These are phyloP conservation scores for Closterium sp. DNA, from an alignment of 139 green algal species.

Conservation along the genomic window DNA sequence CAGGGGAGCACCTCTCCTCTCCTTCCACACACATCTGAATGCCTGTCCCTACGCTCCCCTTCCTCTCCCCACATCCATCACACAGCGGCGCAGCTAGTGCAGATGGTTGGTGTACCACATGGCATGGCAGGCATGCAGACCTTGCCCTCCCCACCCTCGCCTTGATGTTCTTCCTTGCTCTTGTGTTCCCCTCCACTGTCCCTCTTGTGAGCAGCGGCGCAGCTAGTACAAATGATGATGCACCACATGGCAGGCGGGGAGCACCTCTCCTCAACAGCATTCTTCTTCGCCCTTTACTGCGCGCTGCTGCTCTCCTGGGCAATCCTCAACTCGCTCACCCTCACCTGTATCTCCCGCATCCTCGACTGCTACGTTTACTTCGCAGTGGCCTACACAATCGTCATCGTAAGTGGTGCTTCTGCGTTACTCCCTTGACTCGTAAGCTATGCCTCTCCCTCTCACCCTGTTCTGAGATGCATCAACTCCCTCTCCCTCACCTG, in stretches of 20 bases:
- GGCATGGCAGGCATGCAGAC: no score
- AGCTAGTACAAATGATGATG: constrained; percentile 7
- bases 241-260: not conserved
- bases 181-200: not conserved
- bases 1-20: no score
- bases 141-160: no score
- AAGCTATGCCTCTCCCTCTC: no score
- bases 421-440: no score
- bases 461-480: no score
- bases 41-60: not conserved
- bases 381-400: not conserved
- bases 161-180: not conserved
- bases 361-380: not conserved
- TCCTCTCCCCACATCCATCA: not conserved
- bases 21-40: no score
- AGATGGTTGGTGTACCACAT: no score
- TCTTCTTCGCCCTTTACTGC: constrained; percentile 24
- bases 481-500: no score
- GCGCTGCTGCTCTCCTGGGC: constrained; percentile 12
- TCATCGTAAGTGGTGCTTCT: not conserved
- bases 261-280: not conserved
- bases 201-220: constrained; percentile 6
- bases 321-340: constrained; percentile 12
- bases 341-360: not conserved
- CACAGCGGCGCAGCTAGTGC: not conserved